Percentiles rank a stretch among this genome's conserved stretches.
These are phyloP conservation scores for Alnus glutinosa DNA, from an alignment of 306 rosid genomes.

Conservation along the genomic window DNA sequence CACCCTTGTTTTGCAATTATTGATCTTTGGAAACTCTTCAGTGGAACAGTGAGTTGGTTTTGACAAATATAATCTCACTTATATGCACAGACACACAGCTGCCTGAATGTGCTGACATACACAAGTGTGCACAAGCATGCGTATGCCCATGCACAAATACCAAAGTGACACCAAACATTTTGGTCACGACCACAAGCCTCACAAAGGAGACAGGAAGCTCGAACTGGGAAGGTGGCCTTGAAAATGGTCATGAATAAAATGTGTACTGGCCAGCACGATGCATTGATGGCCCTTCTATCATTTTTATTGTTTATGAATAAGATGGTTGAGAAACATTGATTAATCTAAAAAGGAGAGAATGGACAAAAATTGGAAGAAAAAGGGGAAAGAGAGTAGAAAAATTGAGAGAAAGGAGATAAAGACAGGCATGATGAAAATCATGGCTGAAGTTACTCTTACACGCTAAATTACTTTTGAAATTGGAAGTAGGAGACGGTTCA, in stretches of 20 bases:
- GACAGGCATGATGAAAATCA: too few relatives aligned
- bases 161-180: not conserved
- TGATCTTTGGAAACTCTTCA: too few relatives aligned
- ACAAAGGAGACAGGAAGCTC: not conserved
- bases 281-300: not conserved
- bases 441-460: not conserved
- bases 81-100: not conserved
- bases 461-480: not conserved
- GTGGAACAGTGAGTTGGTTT: too few relatives aligned
- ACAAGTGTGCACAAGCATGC: not conserved
- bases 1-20: too few relatives aligned
- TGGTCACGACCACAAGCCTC: too few relatives aligned
- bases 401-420: too few relatives aligned
- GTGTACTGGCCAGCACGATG: not conserved
- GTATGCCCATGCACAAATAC: not conserved
- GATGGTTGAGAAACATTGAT: not conserved
- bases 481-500: not conserved
- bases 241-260: too few relatives aligned
- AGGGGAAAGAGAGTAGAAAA: not conserved
- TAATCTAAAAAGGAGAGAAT: not conserved
- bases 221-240: not conserved
- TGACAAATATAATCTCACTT: too few relatives aligned
- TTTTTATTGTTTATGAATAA: not conserved
- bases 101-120: not conserved
- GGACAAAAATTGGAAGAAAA: not conserved